Evolutionary conservation across 306 rosid genomes (phyloP), one percentile per base, ranked within the genome.

Genomic region (Biancaea sappan): DNA sequence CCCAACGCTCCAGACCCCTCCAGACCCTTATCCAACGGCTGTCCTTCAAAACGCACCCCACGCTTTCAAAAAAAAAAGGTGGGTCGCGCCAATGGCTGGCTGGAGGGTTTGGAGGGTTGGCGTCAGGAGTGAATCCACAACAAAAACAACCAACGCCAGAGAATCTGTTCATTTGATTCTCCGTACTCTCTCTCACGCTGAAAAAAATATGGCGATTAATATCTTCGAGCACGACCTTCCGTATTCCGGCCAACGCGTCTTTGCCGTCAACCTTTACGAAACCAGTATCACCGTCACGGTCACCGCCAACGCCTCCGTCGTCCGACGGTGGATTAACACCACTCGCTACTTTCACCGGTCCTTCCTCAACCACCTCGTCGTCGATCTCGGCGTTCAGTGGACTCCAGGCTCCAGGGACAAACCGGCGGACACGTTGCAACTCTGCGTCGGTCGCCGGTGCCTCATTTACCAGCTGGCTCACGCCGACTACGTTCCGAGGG

Each of bases 311-410:
- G 63, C 86, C 38, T 32, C 58, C 56, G 80, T 54, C 38, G 85
- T 69, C 25, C 22, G 24, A 7, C 34, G 18, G 2, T 88, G 92
- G 92, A 18, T 88, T 29, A 0, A 1, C 22, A 1, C 7, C 40
- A 57, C 21, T 4, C 61, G 62, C 32, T 4, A 15, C 76, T 8
- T 26, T 6, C 40, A 31, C 56, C 65, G 72, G 5, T 0, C 3
- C 51, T 22, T 15, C 65, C 6, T 4, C 1, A 0, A 25, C 38
- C 48, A 38, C 32, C 86, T 85, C 24, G 64, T 85, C 21, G 80
- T 81, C 19, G 90, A 88, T 11, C 83, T 84, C 61, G 88, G 86
- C 50, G 77, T 86, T n/a, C 86, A 86, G n/a, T 86, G 88, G 88
- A 80, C 79, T 18, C 84, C 90, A 0, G 8, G 24, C 18, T 10